phyloP scores from a whole-genome alignment of 2,329 filamentous ascomycete genomes.

The Plenodomus tracheiphilus region DNA sequence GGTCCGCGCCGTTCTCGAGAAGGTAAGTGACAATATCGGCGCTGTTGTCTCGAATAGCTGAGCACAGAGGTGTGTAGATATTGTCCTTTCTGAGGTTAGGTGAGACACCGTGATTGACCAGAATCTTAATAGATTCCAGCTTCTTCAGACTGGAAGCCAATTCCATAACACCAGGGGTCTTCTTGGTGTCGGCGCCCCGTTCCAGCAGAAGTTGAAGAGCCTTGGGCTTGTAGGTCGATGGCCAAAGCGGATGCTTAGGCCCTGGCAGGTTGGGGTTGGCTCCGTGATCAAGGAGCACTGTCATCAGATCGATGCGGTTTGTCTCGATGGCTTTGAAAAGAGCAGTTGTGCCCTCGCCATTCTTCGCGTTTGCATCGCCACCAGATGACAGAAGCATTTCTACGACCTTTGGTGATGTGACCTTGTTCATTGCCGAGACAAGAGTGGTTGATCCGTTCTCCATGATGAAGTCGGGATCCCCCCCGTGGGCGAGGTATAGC shows the following conservation, averaged over 20 bases:
- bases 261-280: constrained; percentile 71
- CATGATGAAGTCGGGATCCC: constrained; percentile 58
- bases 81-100: constrained; percentile 67
- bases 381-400: constrained; percentile 65
- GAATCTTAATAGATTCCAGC: constrained; percentile 61
- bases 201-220: constrained; percentile 62
- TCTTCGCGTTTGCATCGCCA: constrained; percentile 62
- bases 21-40: constrained; percentile 65
- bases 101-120: constrained; percentile 63
- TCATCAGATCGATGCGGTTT: constrained; percentile 61
- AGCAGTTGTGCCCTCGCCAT: constrained; percentile 63
- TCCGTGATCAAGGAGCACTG: constrained; percentile 58
- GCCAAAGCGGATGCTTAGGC: constrained; percentile 71
- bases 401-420: constrained; percentile 57
- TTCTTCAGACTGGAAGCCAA: constrained; percentile 66
- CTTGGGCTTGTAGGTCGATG: constrained; percentile 61
- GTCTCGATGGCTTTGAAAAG: constrained; percentile 65
- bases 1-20: constrained; percentile 56
- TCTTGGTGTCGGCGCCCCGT: constrained; percentile 63
- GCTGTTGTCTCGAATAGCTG: constrained; percentile 68
- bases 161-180: constrained; percentile 66
- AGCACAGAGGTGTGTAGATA: constrained; percentile 69
- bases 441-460: constrained; percentile 64
- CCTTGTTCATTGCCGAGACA: constrained; percentile 63
- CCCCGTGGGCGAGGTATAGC: constrained; percentile 64